phyloP scores from a whole-genome alignment of 768 basidiomycete genomes.

The Ramaria sp. region DNA sequence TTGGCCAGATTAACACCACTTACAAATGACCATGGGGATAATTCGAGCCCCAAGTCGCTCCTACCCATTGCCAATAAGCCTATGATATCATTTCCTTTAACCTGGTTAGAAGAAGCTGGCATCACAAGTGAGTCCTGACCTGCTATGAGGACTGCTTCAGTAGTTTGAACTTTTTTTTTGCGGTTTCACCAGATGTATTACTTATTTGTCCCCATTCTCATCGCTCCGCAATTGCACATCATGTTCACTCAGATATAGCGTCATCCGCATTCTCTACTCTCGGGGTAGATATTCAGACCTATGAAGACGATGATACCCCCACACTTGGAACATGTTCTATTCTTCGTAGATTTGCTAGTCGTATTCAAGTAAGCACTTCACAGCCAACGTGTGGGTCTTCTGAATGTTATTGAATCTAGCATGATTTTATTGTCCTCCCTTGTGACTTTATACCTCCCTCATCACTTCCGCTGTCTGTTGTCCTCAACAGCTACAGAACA shows the following conservation, averaged over 20 bases:
- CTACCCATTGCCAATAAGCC: slow-evolving; percentile 83
- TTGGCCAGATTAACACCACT: slow-evolving; percentile 54
- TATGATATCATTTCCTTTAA: slow-evolving; percentile 71
- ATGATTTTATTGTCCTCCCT: slow-evolving; percentile 82
- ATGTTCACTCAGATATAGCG: slow-evolving; percentile 69
- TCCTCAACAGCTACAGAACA: slow-evolving; percentile 77
- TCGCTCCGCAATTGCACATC: slow-evolving; percentile 65
- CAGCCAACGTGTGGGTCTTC: background rate
- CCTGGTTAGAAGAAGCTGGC: slow-evolving; percentile 83
- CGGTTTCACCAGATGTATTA: slow-evolving; percentile 52
- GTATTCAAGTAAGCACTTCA: slow-evolving; percentile 39
- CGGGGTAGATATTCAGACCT: slow-evolving; percentile 68
- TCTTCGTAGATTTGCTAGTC: slow-evolving; percentile 62
- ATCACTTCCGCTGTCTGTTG: slow-evolving; percentile 49
- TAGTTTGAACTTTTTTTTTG: slow-evolving; percentile 1
- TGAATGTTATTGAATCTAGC: slow-evolving; percentile 14
- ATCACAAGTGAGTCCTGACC: slow-evolving; percentile 51
- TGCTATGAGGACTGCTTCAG: background rate
- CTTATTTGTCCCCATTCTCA: slow-evolving; percentile 77
- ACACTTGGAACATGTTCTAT: slow-evolving; percentile 64
- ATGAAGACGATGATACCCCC: slow-evolving; percentile 59
- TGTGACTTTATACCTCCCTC: slow-evolving; percentile 85
- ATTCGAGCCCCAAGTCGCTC: slow-evolving; percentile 77
- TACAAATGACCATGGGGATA: slow-evolving; percentile 68
- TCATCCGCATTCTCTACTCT: slow-evolving; percentile 49